phyloP scores from a whole-genome alignment of 768 basidiomycete species.

The Mycena alexandri region DNA sequence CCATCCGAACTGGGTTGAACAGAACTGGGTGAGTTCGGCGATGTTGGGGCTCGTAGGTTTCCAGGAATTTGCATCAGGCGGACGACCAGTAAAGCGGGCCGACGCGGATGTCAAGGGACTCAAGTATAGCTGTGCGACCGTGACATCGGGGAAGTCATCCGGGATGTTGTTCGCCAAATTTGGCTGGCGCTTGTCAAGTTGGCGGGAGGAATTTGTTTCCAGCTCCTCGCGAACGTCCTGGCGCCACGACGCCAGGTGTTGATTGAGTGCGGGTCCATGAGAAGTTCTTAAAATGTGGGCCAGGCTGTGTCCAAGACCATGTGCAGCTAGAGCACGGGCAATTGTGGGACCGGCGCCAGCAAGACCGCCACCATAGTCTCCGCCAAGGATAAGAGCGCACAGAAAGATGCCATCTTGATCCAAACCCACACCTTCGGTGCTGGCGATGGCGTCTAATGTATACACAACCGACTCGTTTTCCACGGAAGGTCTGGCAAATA shows the following conservation, averaged over 20 bases:
- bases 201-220: background rate
- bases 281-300: background rate
- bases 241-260: background rate
- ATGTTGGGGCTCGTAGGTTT: background rate
- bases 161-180: background rate
- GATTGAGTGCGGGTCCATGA: background rate
- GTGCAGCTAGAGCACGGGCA: background rate
- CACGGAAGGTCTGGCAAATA: background rate
- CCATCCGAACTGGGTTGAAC: constrained; percentile 2
- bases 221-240: background rate
- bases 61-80: background rate
- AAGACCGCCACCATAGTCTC: background rate
- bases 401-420: background rate
- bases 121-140: background rate
- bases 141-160: background rate
- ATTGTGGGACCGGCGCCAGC: background rate
- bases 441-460: background rate
- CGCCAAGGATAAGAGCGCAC: background rate
- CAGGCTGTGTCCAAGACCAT: background rate
- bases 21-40: background rate
- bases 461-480: background rate
- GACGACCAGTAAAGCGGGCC: background rate
- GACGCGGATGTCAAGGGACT: background rate
- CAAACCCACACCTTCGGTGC: background rate
- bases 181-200: background rate